Base-by-base conservation (phyloP, 1,284 basidiomycete species). In the Sporisorium reilianum region DNA sequence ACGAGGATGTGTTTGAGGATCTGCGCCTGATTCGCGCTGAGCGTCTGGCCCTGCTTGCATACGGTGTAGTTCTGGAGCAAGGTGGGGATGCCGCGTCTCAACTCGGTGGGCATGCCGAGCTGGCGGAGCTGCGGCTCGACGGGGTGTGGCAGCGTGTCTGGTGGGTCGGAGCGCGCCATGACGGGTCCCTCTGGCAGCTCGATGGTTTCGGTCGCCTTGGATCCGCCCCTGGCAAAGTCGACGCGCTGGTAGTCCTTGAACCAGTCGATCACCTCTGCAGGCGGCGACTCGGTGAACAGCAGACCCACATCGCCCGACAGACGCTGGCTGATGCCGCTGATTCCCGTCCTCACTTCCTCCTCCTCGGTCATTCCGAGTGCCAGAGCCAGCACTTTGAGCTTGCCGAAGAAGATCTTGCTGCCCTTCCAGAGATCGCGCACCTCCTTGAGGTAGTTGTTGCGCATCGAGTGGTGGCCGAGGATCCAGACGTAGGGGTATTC, bases 401-500 rank as follows among this genome's bases (percentile, higher is more conserved):
- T 90, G 40, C 94, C 96, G 87, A 97, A 94, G 86, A 96, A 96
- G 87, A 99, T 91, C 58, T 76, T 78, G 36, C 75, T 65, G 34
- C 92, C 93, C 88, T 93, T 93, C 96, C 96, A 99, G 78, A 94
- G 88, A 71, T 90, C 90, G 76, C 96, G 89, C 46, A 98, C 93
- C 70, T 94, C 95, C 88, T 98, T 95, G 46, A 99, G 87, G 86
- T 95, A 92, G 41, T 93, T 88, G 87, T 96, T 98, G 64, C 96
- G 90, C 93, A 97, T 96, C 82, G 94, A 91, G 42, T 94, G 94
- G 26, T 97, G 92, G 79, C 92, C 91, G 85, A 99, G 97, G 32
- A 98, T 86, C 94, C 95, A 99, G 85, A 93, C 92, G 86, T 96
- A 97, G 76, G 91, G 90, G 90, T 92, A 97, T 87, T 93, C 91